phyloP scores from a whole-genome alignment of 2,329 filamentous ascomycete species.

The Fusarium avenaceum region DNA sequence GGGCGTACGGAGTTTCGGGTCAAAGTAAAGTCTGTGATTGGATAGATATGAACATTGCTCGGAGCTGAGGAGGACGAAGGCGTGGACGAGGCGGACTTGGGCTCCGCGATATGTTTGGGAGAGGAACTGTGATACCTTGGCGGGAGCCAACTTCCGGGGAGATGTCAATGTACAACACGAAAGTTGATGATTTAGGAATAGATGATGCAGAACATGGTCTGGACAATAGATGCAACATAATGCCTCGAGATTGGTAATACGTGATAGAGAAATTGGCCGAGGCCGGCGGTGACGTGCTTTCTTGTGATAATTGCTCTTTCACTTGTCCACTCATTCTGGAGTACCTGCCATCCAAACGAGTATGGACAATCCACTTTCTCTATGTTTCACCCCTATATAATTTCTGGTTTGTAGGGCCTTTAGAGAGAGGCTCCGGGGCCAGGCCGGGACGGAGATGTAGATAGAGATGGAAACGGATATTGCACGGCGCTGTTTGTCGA shows the following conservation, averaged over 20 bases:
- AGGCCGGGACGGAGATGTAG: neutral
- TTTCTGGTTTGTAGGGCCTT: neutral
- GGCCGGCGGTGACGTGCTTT: conserved; percentile 37
- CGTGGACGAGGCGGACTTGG: conserved; percentile 39
- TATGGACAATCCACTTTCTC: conserved; percentile 4
- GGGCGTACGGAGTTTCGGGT: conserved; percentile 46
- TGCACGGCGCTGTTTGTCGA: no score
- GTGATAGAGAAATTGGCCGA: conserved; percentile 7
- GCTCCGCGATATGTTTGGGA: conserved; percentile 32
- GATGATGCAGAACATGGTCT: neutral
- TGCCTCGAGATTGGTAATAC: conserved; percentile 1
- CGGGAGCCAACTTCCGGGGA: conserved; percentile 19
- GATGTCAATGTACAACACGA: neutral
- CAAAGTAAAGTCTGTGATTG: conserved; percentile 30
- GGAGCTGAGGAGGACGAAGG: no score
- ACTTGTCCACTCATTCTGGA: neutral
- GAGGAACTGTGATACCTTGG: conserved; percentile 2
- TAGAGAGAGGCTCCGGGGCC: conserved; percentile 6
- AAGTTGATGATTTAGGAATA: neutral
- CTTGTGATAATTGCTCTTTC: conserved; percentile 26
- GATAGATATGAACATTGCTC: conserved; percentile 4
- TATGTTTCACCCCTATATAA: neutral
- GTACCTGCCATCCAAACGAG: conserved; percentile 1
- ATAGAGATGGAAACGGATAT: neutral
- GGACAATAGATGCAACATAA: neutral